These are phyloP conservation scores for Calonectria ilicicola DNA, from an alignment of 2,329 filamentous ascomycete species.

Conservation along the genomic window DNA sequence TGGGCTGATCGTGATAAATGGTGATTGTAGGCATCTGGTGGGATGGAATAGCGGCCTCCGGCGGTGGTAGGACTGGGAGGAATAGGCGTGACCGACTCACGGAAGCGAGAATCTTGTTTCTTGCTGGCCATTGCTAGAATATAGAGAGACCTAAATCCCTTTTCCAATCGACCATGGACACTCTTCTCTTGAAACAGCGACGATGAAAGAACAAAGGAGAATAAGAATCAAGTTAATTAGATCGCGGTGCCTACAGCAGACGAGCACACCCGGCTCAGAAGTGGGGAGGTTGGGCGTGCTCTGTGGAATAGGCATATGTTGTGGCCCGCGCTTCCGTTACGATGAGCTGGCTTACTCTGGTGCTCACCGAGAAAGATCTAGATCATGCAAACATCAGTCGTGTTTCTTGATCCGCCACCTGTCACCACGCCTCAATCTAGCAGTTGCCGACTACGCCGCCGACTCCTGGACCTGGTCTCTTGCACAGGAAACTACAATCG, in stretches of 20 bases:
- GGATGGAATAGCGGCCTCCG: conserved; percentile 21
- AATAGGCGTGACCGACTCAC: conserved; percentile 32
- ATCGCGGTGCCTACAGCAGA: conserved; percentile 11
- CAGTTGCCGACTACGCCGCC: neutral
- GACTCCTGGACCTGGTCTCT: neutral
- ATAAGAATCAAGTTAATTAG: conserved; percentile 19
- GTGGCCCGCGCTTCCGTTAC: neutral
- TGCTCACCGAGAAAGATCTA: neutral
- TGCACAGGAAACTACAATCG: neutral
- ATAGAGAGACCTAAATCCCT: neutral
- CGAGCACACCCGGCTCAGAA: conserved; percentile 18
- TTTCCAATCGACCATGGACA: conserved; percentile 15
- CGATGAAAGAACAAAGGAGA: neutral
- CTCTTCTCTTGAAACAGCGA: conserved; percentile 13
- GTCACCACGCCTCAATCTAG: neutral
- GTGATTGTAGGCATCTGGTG: neutral
- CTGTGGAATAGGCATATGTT: conserved; percentile 10
- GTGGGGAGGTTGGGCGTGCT: conserved; percentile 4
- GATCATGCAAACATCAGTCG: neutral
- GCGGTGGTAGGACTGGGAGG: conserved; percentile 34
- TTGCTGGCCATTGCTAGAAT: conserved; percentile 29
- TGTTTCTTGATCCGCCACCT: neutral
- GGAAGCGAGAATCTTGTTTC: conserved; percentile 36
- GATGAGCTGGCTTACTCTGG: neutral
- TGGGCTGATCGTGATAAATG: conserved; percentile 32